Evolutionary conservation across 2,329 filamentous ascomycete genomes (phyloP), one percentile per base, ranked within the genome.

Genomic region (Hirsutella rhossiliensis): DNA sequence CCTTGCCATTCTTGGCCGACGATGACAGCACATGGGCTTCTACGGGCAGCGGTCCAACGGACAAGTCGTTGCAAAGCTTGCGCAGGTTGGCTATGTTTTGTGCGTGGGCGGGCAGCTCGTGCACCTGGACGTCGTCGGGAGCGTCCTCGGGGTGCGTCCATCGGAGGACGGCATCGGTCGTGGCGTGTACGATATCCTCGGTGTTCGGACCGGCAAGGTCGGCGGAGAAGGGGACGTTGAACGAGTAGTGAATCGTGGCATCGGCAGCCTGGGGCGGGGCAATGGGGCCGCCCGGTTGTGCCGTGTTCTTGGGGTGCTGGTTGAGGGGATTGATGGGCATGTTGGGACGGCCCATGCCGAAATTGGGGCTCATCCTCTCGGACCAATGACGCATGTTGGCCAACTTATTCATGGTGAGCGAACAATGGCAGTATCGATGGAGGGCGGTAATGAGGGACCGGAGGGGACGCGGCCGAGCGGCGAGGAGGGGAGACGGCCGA

Each of bases 151-250:
- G 84, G 64, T 95, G 90, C 42, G 87, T 92, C 92, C 92, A 98
- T 62, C 87, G 81, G 52, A 90, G 77, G 51, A 94, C 81, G 48
- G 90, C 89, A 54, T 87, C 85, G 46, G 81, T 79, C 50, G 86
- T 95, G 50, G 90, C 88, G 67, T 96, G 90, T 48, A 97, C 77
- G 56, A 98, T 87, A 64, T 97, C 89, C 64, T 96, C 88, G 53
- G 84, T 84, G 58, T 97, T 88, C 50, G 92, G 92, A 30, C 92
- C 92, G 50, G 86, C 78, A 48, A 98, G 80, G 57, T 90, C 90
- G 51, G 87, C 94, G 54, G 88, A 82, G 67, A 97, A 96, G 48
- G 92, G 92, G 41, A 98, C 84, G 62, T 96, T 97, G 80, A 98
- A 97, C 52, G 87, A 90, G 62, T 95, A 83, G 65, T 94, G 87